Evolutionary conservation across 768 basidiomycete genomes (phyloP), one percentile per base, ranked within the genome.

Genomic region (Albatrellus ellisii): DNA sequence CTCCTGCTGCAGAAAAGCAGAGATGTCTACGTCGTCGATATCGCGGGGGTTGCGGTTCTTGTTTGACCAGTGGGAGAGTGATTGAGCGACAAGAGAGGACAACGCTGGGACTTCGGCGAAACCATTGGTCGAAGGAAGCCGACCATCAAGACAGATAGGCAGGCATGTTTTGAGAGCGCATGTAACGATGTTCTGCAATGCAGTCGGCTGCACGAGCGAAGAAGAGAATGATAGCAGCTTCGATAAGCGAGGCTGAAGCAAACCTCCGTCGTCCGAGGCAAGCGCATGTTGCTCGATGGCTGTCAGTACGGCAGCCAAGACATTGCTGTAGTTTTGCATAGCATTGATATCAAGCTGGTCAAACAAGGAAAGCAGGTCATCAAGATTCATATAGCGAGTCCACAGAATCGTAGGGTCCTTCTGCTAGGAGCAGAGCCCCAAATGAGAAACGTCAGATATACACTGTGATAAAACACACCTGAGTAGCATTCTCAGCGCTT

Each of bases 361-460:
- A 9, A 85, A 51, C 5, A 72, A 57, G 4, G 55, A 47, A 3
- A 73, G 57, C 2, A 76, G 53, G 12, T 66, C 65, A 2, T 59
- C 49, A 2, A 57, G 51, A 4, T 61, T 54, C 50, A 79, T 66
- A 50, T 70, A 80, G 29, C 61, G 64, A 32, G 80, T 60, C 83
- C 83, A 87, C 11, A 69, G 46, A 2, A 41, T 33, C 14, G 59
- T 54, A 22, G 14, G 35, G 25, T 36, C 20, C 17, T 18, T 22
- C 18, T 20, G 20, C 34, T 24, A 6, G 11, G 14, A 24, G 21
- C 15, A 20, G 15, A 9, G 20, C 1, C 14, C 4, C 10, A 7
- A 21, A n/a, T 22, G 24, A 26, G 18, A 8, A 6, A 14, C 9
- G 14, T 18, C 22, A 12, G 12, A 17, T 27, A 2, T 22, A 36